Evolutionary conservation across 192 early-diverging fungal species (phyloP), one percentile per base, ranked within the genome.

Genomic region (Entomortierella lignicola): DNA sequence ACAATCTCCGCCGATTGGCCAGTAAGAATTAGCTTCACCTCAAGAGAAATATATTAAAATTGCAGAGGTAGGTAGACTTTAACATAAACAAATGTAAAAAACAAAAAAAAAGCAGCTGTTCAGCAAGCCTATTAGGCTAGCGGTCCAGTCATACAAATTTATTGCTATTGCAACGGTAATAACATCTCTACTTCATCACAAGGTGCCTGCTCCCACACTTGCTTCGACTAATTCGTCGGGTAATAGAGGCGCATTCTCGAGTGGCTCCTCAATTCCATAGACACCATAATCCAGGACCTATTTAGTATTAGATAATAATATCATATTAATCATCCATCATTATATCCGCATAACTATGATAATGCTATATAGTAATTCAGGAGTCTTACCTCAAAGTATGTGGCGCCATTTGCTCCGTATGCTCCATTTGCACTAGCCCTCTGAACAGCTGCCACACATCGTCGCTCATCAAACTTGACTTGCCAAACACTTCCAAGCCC

Each of bases 401-500:
- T 95, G 30, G 71, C 72, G 15, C 79, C 63, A 52, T 84, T 73
- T 10, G 69, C 81, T 21, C 71, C 60, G 20, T 72, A 55, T 17
- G 63, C 53, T 21, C 71, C 60, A 23, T 72, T 59, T 17, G 63
- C 53, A 5, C 50, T 60, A 31, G 53, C 42, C 55, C 92, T 85
- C 54, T 91, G 89, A 26, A 94, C 92, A 8, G 92, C 92, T 10
- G 89, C 95, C 39, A 92, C 93, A 82, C 83, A 98, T 60, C 88
- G 91, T 27, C 89, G 86, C 52, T 93, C 90, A 82, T 98, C 95
- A 91, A 99, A 98, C 62, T 89, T 82, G 27, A 97, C 94, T 63
- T 96, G 90, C 98, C 98, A 99, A 1, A 99, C 96, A 17, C 96
- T 94, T 18, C 86, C 84, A 20, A 99, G 85, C 23, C 92, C 89